Conservation (phyloP, 2,329 filamentous ascomycete species). For the Bertia moriformis region DNA sequence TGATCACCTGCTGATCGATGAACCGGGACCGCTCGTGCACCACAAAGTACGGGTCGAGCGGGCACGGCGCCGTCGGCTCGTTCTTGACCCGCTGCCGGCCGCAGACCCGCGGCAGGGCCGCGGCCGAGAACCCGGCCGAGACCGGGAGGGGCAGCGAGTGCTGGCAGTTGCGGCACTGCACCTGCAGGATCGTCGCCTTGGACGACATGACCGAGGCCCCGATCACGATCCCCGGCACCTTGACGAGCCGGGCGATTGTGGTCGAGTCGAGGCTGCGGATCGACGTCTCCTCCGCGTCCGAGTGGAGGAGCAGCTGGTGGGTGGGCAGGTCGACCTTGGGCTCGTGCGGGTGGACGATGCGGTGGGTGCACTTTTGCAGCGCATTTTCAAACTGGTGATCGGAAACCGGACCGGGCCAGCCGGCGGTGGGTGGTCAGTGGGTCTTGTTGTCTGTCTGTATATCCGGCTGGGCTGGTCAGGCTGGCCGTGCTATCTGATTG, state of each 20-base stretch:
- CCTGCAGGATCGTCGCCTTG: constrained; percentile 73
- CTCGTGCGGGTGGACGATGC: constrained; percentile 76
- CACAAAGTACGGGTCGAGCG: constrained; percentile 89
- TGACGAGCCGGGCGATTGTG: constrained; percentile 84
- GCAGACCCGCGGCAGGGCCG: constrained; percentile 72
- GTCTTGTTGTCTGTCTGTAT: constrained; percentile 2
- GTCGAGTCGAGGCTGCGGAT: constrained; percentile 88
- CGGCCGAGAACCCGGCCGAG: constrained; percentile 72
- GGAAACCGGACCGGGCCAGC: constrained; percentile 5
- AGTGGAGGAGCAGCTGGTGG: constrained; percentile 90
- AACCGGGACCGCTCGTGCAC: constrained; percentile 88
- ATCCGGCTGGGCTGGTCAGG: constrained; percentile 3
- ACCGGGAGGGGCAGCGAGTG: constrained; percentile 58
- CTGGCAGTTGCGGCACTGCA: constrained; percentile 79
- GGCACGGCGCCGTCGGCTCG: constrained; percentile 62
- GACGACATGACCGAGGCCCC: constrained; percentile 92
- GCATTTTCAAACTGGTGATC: constrained; percentile 77
- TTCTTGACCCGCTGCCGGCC: constrained; percentile 45
- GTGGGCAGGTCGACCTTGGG: constrained; percentile 59
- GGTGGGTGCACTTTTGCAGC: constrained; percentile 77
- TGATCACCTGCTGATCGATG: constrained; percentile 95
- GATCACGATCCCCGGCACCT: constrained; percentile 94
- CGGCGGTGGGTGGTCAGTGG: too few relatives aligned
- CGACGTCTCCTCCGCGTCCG: constrained; percentile 74
- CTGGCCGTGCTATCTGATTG: background rate